A percentile compares a stretch with the other conserved stretches of the same genome.
These are phyloP conservation scores for Pichia scutulata DNA, from an alignment of 805 yeast genomes.

Conservation along the genomic window DNA sequence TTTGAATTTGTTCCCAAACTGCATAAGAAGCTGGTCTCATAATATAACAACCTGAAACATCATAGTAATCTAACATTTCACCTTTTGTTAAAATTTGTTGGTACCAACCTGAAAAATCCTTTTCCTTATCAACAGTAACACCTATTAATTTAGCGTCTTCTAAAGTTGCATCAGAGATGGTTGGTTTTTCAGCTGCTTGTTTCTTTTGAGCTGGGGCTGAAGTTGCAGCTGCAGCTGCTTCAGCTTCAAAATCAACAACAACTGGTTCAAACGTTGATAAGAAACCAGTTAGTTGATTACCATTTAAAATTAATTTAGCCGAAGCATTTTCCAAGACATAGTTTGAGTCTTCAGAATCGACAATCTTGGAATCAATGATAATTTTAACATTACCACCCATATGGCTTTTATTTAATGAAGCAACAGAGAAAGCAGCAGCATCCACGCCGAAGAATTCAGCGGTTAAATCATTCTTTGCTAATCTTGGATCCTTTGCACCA, in stretches of 20 bases:
- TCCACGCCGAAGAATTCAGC: constrained; percentile 49
- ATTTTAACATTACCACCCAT: constrained; percentile 52
- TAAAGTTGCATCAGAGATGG: constrained; percentile 40
- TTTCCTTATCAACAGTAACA: constrained; percentile 86
- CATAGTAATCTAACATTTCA: constrained; percentile 97
- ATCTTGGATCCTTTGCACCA: constrained; percentile 73
- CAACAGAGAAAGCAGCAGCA: constrained; percentile 57
- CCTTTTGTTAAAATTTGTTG: constrained; percentile 93
- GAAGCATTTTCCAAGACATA: constrained; percentile 44
- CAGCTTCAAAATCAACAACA: constrained; percentile 47
- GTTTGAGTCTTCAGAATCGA: constrained; percentile 30
- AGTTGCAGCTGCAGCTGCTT: constrained; percentile 33
- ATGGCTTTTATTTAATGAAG: constrained; percentile 38
- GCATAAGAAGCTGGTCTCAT: constrained; percentile 92
- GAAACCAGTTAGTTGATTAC: constrained; percentile 38
- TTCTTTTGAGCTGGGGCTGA: constrained; percentile 20
- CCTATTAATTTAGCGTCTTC: constrained; percentile 91
- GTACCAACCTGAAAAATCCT: constrained; percentile 96
- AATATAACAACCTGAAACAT: constrained; percentile 97
- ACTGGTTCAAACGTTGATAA: constrained; percentile 45
- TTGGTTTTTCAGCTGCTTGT: constrained; percentile 28
- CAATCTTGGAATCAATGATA: constrained; percentile 46
- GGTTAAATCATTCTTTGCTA: constrained; percentile 78
- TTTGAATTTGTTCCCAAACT: constrained; percentile 92
- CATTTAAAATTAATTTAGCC: constrained; percentile 43